Base-by-base conservation (phyloP, 2,329 filamentous ascomycete genomes). In the Pseudogymnoascus sp. region DNA sequence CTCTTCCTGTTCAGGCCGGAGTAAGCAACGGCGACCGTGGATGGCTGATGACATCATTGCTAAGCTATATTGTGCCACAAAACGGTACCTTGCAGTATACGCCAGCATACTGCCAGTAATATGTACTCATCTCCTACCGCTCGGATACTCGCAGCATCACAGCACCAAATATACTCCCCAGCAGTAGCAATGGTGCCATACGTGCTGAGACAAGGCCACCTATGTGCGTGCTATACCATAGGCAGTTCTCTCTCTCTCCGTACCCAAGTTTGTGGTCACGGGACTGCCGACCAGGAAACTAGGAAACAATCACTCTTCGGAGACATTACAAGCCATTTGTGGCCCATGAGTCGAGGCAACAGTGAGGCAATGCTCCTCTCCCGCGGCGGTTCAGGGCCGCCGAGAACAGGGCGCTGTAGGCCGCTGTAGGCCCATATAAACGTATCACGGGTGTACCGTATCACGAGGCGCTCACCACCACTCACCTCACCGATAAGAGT, bases 401-500 rank as follows among this genome's bases (percentile, higher is more conserved):
- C n/a, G n/a, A n/a, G 10, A n/a, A 3, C 19, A 21, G 21, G 39
- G 39, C 38, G 38, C 10, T 45, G 23, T 19, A 41, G 38, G 39
- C 13, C 39, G 9, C 15, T 26, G 15, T 21, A 48, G 28, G n/a
- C 41, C 41, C 9, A 10, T 30, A 30, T 34, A 6, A 28, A 6
- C 7, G 5, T 21, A 48, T 48, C 26, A 52, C 45, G 45, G 45
- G 45, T 30, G 45, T 52, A 12, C 45, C 10, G 26, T 52, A 52
- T 52, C 45, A 52, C 45, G 45, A 52, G 45, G 15, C 45, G 26
- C 26, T 52, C 45, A 52, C 45, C 45, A 30, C 45, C 45, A 52
- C 45, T 33, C 45, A 52, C 26, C 39, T n/a, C 41, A 52, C 26
- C 15, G 45, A 52, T 52, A 52, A 52, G 45, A 52, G 26, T 10